These are phyloP conservation scores for Fusarium tupiense DNA, from an alignment of 2,329 filamentous ascomycete species.

Conservation along the genomic window DNA sequence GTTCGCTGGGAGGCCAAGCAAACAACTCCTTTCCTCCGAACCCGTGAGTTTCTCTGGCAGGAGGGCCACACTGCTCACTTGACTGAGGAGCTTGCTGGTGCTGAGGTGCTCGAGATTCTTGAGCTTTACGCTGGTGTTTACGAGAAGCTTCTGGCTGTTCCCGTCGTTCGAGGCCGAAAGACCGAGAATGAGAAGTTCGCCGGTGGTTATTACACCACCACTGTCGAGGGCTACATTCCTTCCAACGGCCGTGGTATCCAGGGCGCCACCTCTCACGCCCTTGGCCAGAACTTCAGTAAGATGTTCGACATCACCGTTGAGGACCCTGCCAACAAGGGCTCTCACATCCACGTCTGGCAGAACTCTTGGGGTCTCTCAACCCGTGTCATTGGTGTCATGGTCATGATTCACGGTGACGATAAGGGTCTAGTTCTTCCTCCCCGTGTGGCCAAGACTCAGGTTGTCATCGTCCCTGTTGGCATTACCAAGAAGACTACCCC, in stretches of 20 bases:
- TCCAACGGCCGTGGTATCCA: constrained; percentile 96
- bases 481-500: constrained; percentile 87
- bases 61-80: constrained; percentile 93
- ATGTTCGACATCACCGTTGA: constrained; percentile 99
- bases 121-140: constrained; percentile 94
- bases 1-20: constrained; percentile 98
- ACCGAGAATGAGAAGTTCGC: constrained; percentile 99
- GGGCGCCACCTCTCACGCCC: constrained; percentile 91
- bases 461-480: constrained; percentile 89
- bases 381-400: constrained; percentile 97
- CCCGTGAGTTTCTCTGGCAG: constrained; percentile 97
- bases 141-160: constrained; percentile 91
- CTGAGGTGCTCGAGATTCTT: constrained; percentile 92
- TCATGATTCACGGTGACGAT: constrained; percentile 97
- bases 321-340: constrained; percentile 83
- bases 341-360: constrained; percentile 91
- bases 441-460: constrained; percentile 85
- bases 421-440: constrained; percentile 94
- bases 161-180: constrained; percentile 92
- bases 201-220: constrained; percentile 95
- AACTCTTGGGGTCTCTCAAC: constrained; percentile 99
- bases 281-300: constrained; percentile 98
- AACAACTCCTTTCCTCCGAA: constrained; percentile 84
- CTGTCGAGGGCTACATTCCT: constrained; percentile 96
- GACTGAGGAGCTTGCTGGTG: constrained; percentile 80